A percentile compares a stretch with the other conserved stretches of the same genome.
Evolutionary conservation across 176 grass and related monocot genomes (phyloP).

Genomic region (Triticum dicoccoides): DNA sequence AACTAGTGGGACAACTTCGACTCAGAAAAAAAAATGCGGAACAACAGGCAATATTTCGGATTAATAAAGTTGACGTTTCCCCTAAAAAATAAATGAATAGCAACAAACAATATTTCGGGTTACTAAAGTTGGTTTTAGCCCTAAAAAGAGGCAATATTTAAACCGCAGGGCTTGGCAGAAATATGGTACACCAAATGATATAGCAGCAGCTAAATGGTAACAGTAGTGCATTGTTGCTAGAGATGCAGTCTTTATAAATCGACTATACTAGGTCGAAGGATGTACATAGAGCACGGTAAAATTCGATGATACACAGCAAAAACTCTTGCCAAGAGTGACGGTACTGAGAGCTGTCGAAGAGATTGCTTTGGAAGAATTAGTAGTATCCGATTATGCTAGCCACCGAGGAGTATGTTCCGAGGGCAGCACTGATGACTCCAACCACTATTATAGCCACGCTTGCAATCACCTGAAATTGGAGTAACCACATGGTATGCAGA

Average conservation of each 20-base stretch:
- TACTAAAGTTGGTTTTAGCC: no score
- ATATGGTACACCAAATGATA: no score
- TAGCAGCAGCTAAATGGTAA: no score
- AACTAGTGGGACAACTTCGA: no score
- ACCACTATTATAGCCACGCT: conserved; percentile 48
- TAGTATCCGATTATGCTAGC: conserved; percentile 43
- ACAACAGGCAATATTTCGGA: no score
- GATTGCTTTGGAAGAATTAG: conserved; percentile 20
- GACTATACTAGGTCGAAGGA: not conserved
- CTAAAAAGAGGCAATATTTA: no score
- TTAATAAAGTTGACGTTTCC: no score
- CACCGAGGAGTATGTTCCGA: conserved; percentile 78
- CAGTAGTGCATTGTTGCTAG: not conserved
- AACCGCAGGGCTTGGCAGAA: no score
- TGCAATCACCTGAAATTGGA: conserved; percentile 57
- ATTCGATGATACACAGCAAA: not conserved
- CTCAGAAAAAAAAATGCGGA: no score
- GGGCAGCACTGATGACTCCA: conserved; percentile 40
- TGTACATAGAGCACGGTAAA: not conserved
- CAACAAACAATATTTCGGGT: no score
- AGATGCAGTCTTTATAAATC: not conserved
- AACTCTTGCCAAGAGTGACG: not conserved
- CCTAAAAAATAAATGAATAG: no score
- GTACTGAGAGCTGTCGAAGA: not conserved
- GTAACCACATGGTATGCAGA: not conserved